These are phyloP conservation scores for Apiotrichum akiyoshidainum DNA, from an alignment of 1,284 basidiomycete genomes.

Conservation along the genomic window DNA sequence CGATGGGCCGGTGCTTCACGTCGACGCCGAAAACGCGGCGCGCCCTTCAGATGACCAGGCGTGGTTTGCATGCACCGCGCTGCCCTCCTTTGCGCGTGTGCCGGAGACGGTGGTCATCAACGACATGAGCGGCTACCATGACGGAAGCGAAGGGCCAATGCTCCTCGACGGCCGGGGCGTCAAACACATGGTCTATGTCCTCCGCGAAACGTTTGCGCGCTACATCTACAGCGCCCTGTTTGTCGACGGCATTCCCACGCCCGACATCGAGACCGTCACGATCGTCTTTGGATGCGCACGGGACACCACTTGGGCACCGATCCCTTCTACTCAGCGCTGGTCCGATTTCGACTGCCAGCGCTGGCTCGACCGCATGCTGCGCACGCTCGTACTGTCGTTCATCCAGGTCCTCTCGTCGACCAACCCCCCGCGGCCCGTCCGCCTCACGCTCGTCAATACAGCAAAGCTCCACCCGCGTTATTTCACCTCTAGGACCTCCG, in stretches of 20 bases:
- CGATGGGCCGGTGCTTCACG: background rate
- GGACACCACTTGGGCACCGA: slow-evolving; percentile 2
- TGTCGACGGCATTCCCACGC: background rate
- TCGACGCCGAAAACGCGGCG: background rate
- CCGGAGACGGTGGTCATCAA: background rate
- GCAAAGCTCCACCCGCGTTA: background rate
- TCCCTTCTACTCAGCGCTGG: background rate
- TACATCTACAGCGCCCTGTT: slow-evolving; percentile 5
- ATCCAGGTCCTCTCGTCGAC: background rate
- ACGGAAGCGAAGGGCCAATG: background rate
- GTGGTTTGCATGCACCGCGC: background rate
- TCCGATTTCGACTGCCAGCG: background rate
- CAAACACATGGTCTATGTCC: slow-evolving; percentile 5
- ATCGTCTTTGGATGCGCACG: background rate
- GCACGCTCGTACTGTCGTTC: slow-evolving; percentile 3
- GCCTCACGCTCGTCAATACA: slow-evolving; percentile 7
- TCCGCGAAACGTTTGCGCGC: background rate
- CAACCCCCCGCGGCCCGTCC: background rate
- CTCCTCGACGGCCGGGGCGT: background rate
- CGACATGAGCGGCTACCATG: background rate
- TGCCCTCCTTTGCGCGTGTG: background rate
- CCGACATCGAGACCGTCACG: background rate
- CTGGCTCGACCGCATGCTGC: slow-evolving; percentile 6
- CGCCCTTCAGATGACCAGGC: background rate
- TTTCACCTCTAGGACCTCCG: too few relatives aligned